Evolutionary conservation across 441 rosid genomes (phyloP).

Genomic region (Pelargonium australe): DNA sequence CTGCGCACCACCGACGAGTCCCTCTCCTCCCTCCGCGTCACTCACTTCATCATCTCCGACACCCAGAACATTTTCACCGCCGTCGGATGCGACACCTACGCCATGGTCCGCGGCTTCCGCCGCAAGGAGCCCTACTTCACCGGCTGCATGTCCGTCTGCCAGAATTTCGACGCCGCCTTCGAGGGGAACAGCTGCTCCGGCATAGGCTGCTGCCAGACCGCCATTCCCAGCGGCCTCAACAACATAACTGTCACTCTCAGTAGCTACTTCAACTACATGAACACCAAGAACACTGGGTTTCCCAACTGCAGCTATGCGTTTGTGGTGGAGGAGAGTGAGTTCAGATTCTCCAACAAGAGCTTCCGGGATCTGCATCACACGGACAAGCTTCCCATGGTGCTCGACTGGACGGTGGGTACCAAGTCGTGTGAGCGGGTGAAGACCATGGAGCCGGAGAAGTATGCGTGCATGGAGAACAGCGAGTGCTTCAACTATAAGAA

Average conservation of each 20-base stretch:
- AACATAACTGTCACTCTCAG: neutral
- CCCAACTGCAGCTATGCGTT: constrained; percentile 22
- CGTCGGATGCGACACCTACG: constrained; percentile 37
- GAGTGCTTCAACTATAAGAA: constrained; percentile 12
- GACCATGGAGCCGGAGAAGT: constrained; percentile 4
- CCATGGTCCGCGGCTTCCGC: constrained; percentile 11
- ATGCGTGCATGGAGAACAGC: constrained; percentile 18
- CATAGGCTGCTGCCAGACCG: constrained; percentile 19
- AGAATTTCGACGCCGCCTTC: neutral
- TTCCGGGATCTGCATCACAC: neutral
- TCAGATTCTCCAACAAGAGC: constrained; percentile 11
- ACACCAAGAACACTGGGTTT: neutral
- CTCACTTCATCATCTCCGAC: constrained; percentile 21
- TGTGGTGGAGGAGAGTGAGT: neutral
- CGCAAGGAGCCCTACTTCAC: neutral
- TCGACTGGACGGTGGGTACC: constrained; percentile 20
- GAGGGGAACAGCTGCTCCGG: constrained; percentile 16
- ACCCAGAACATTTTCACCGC: constrained; percentile 22
- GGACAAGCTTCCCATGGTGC: constrained; percentile 10
- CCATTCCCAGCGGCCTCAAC: constrained; percentile 2
- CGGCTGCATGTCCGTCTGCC: constrained; percentile 24
- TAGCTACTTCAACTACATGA: neutral
- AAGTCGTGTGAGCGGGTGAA: constrained; percentile 13
- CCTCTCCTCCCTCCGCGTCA: neutral
- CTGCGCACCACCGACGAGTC: neutral